phyloP scores from a whole-genome alignment of 225 moss, liverwort and hornwort species.

The Sphagnum contortum region DNA sequence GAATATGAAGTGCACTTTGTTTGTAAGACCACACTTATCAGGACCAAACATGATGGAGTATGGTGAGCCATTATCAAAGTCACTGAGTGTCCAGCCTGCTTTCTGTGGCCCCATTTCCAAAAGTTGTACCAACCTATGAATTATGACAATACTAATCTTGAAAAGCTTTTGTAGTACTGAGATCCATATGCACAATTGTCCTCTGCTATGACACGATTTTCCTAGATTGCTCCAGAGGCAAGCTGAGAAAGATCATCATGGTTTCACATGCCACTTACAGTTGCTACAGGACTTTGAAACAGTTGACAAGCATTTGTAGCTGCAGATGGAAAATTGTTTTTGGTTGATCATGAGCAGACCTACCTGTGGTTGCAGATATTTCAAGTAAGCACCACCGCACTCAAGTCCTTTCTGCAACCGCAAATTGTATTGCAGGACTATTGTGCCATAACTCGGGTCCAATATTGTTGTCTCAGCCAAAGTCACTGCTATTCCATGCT shows the following conservation, averaged over 20 bases:
- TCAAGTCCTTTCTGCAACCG: conserved; percentile 23
- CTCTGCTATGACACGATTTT: too few relatives aligned
- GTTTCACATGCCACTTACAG: too few relatives aligned
- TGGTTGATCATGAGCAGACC: neutral
- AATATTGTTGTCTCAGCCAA: conserved; percentile 6
- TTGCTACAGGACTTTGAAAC: neutral
- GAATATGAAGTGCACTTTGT: conserved; percentile 47
- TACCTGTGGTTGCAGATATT: conserved; percentile 31
- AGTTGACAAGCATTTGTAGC: neutral
- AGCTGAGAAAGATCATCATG: too few relatives aligned
- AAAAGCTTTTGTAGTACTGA: neutral
- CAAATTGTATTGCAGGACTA: conserved; percentile 32
- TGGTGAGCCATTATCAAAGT: conserved; percentile 27
- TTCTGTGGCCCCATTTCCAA: neutral
- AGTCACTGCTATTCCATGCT: conserved; percentile 27
- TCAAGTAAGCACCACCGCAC: conserved; percentile 38
- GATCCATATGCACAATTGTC: too few relatives aligned
- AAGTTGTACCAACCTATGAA: neutral
- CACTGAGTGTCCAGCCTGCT: conserved; percentile 11
- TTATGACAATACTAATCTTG: neutral
- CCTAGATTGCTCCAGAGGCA: too few relatives aligned
- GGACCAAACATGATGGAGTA: conserved; percentile 56
- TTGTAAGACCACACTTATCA: conserved; percentile 45
- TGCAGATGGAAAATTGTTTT: neutral
- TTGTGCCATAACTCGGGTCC: conserved; percentile 9